Percentiles rank a stretch among this genome's conserved stretches.
Conservation (phyloP, 139 green algal genomes). For the Chlorella sp. region DNA sequence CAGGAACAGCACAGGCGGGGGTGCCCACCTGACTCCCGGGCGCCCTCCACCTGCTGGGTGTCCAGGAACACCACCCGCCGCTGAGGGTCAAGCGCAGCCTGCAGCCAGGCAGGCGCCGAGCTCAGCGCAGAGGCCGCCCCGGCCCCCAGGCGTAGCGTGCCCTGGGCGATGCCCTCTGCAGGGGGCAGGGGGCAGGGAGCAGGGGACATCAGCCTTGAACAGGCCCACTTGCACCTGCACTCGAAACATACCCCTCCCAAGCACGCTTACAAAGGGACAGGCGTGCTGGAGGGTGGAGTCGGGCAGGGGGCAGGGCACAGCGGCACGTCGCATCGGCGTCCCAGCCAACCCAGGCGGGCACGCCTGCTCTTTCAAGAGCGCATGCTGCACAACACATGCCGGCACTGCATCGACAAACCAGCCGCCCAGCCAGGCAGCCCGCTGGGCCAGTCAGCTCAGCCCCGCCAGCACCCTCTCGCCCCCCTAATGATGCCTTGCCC, state of each 20-base stretch:
- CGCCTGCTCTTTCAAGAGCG: no score
- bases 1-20: no score
- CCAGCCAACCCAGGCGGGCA: no score
- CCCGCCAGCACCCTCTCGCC: neutral
- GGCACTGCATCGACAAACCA: neutral
- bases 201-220: neutral
- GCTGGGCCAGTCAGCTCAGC: neutral
- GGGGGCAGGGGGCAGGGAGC: neutral
- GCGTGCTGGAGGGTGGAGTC: no score
- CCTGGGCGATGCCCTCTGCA: slow-evolving; percentile 58
- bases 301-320: neutral
- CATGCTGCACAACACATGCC: neutral
- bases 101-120: slow-evolving; percentile 38
- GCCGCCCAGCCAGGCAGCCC: neutral
- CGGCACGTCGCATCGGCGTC: neutral
- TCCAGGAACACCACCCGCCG: slow-evolving; percentile 85
- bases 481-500: neutral
- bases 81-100: slow-evolving; percentile 63
- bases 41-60: slow-evolving; percentile 55
- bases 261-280: no score
- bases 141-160: slow-evolving; percentile 55
- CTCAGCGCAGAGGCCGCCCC: neutral
- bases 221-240: no score
- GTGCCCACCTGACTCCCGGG: slow-evolving; percentile 36
- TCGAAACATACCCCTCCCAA: no score